Evolutionary conservation across 192 early-diverging fungal species (phyloP).

Genomic region (Chytriomyces hyalinus): DNA sequence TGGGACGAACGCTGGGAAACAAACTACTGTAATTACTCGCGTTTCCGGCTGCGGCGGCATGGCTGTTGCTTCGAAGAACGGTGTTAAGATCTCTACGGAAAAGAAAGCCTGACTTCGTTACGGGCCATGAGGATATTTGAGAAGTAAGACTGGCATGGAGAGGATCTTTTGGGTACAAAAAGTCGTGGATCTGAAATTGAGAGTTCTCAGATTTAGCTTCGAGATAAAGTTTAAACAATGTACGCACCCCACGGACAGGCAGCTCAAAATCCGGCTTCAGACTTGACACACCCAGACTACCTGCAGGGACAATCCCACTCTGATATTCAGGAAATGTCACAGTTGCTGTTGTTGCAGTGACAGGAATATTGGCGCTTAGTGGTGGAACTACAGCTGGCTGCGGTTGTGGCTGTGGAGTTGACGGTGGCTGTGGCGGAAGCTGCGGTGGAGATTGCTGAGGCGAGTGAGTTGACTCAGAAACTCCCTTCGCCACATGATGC

Average conservation of each 20-base stretch:
- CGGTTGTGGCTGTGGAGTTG: neutral
- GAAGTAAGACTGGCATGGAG: neutral
- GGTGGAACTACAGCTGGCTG: neutral
- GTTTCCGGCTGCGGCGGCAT: constrained; percentile 14
- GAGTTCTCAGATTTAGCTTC: neutral
- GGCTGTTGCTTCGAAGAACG: neutral
- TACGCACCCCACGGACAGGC: constrained; percentile 22
- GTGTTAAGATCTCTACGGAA: constrained; percentile 38
- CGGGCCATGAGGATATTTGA: constrained; percentile 41
- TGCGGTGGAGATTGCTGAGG: neutral
- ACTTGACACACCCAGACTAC: constrained; percentile 11
- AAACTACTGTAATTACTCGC: constrained; percentile 24
- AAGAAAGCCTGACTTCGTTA: constrained; percentile 45
- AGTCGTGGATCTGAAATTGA: constrained; percentile 19
- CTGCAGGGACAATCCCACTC: constrained; percentile 26
- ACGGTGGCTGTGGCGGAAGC: neutral
- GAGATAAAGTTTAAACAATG: neutral
- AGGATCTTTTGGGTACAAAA: constrained; percentile 22
- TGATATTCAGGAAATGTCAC: neutral
- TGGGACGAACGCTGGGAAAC: constrained; percentile 25
- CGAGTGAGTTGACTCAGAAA: neutral
- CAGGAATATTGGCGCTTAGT: neutral
- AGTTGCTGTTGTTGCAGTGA: neutral
- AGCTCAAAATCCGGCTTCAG: constrained; percentile 35
- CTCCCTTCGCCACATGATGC: neutral